phyloP scores from a whole-genome alignment of 2,329 filamentous ascomycete genomes.

The Colletotrichum godetiae region DNA sequence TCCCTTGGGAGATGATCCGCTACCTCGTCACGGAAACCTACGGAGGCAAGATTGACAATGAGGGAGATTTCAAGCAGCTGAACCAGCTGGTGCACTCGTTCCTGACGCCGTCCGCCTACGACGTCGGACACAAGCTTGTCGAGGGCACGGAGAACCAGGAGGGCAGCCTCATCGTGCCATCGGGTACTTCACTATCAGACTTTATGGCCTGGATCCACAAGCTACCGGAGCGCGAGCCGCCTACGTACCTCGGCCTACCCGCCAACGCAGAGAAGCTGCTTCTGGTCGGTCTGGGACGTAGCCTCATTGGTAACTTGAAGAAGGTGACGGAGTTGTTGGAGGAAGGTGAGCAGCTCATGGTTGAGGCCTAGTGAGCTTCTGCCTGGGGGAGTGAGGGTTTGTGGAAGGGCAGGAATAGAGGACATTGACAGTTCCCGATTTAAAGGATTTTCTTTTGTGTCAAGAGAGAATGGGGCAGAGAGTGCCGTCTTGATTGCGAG shows the following conservation, averaged over 20 bases:
- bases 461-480: background rate
- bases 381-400: background rate
- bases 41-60: constrained; percentile 96
- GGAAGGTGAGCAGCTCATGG: constrained; percentile 92
- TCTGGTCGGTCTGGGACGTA: constrained; percentile 86
- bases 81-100: constrained; percentile 79
- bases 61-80: constrained; percentile 82
- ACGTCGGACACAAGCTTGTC: constrained; percentile 91
- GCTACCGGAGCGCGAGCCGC: constrained; percentile 93
- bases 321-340: constrained; percentile 90
- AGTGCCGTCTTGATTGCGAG: background rate
- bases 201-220: constrained; percentile 93
- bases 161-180: constrained; percentile 77
- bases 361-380: constrained; percentile 59
- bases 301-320: constrained; percentile 85
- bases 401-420: background rate
- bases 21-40: constrained; percentile 94
- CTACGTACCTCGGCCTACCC: constrained; percentile 92
- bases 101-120: constrained; percentile 89
- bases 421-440: background rate
- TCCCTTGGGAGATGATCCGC: constrained; percentile 96
- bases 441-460: background rate
- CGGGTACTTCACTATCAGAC: constrained; percentile 83
- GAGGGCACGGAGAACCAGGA: constrained; percentile 69
- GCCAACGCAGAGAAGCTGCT: constrained; percentile 97